Evolutionary conservation across 768 basidiomycete species (phyloP).

Genomic region (Auricularia cornea): DNA sequence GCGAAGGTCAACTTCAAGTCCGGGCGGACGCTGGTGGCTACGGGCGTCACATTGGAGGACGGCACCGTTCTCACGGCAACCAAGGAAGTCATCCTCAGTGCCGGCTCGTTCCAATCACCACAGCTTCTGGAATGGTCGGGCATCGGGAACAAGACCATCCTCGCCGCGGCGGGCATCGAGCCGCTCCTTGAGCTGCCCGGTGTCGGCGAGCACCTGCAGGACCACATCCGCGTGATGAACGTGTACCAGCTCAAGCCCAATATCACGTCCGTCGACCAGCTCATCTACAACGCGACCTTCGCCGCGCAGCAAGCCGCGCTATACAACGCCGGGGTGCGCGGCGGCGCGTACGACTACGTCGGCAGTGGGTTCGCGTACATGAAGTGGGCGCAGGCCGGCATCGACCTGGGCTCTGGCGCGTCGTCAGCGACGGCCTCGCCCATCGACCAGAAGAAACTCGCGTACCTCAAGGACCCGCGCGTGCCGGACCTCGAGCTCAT

Average conservation of each 20-base stretch:
- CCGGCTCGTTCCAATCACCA: conserved; percentile 20
- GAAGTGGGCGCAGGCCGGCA: not conserved
- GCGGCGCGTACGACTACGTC: not conserved
- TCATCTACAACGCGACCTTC: not conserved
- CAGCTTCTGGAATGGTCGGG: conserved; percentile 36
- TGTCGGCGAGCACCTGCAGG: conserved; percentile 34
- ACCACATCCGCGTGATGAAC: conserved; percentile 9
- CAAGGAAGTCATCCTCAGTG: conserved; percentile 13
- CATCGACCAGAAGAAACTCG: not conserved
- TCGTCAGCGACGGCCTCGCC: not conserved
- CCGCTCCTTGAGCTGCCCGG: conserved; percentile 26
- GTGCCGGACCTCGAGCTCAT: not conserved
- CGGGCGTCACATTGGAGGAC: not conserved
- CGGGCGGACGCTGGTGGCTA: not conserved
- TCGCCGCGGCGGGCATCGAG: conserved; percentile 21
- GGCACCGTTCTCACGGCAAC: not conserved
- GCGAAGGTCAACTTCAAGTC: conserved; percentile 9
- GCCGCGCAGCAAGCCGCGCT: not conserved
- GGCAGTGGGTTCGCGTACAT: not conserved
- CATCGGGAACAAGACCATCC: conserved; percentile 26
- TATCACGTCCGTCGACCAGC: conserved; percentile 4
- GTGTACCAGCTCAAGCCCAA: conserved; percentile 3
- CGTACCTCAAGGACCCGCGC: not conserved
- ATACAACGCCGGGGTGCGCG: not conserved
- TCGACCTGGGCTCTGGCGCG: not conserved